phyloP scores from a whole-genome alignment of 2,329 filamentous ascomycete genomes.

The Phaeosphaeriaceae sp. region DNA sequence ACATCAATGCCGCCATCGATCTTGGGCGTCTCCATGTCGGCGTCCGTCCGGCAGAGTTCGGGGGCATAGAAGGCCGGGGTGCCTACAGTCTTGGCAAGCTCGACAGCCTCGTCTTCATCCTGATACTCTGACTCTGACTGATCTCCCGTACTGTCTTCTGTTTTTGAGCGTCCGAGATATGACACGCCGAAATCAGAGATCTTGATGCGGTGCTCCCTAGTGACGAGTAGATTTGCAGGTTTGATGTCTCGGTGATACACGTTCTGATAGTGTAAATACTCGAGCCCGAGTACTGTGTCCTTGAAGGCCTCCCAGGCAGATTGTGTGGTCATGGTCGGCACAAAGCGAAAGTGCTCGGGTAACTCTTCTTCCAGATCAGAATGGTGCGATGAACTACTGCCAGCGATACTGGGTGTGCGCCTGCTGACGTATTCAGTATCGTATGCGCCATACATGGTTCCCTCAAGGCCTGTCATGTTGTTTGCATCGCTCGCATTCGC shows the following conservation, averaged over 20 bases:
- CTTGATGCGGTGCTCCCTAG: conserved; percentile 84
- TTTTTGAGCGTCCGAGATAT: conserved; percentile 88
- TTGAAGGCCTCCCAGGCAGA: conserved; percentile 85
- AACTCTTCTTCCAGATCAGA: conserved; percentile 61
- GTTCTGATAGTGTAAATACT: conserved; percentile 75
- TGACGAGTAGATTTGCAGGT: conserved; percentile 85
- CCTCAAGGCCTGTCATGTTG: conserved; percentile 67
- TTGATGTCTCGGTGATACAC: conserved; percentile 61
- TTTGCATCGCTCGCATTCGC: conserved; percentile 10
- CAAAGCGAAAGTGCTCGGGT: conserved; percentile 89
- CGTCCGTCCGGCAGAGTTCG: conserved; percentile 89
- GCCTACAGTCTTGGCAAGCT: conserved; percentile 97
- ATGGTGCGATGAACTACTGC: conserved; percentile 70
- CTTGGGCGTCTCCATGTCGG: conserved; percentile 70
- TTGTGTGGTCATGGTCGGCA: conserved; percentile 88
- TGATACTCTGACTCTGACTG: conserved; percentile 81
- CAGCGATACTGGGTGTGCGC: conserved; percentile 80
- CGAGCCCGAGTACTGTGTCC: conserved; percentile 89
- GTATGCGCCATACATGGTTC: conserved; percentile 79
- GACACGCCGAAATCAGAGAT: conserved; percentile 99
- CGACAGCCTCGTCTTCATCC: conserved; percentile 90
- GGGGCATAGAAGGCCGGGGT: conserved; percentile 98
- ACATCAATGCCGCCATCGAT: conserved; percentile 94
- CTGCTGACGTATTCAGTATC: conserved; percentile 65
- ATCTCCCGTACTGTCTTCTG: conserved; percentile 76